Evolutionary conservation across 2,329 filamentous ascomycete species (phyloP).

Genomic region (Colletotrichum orchidophilum): DNA sequence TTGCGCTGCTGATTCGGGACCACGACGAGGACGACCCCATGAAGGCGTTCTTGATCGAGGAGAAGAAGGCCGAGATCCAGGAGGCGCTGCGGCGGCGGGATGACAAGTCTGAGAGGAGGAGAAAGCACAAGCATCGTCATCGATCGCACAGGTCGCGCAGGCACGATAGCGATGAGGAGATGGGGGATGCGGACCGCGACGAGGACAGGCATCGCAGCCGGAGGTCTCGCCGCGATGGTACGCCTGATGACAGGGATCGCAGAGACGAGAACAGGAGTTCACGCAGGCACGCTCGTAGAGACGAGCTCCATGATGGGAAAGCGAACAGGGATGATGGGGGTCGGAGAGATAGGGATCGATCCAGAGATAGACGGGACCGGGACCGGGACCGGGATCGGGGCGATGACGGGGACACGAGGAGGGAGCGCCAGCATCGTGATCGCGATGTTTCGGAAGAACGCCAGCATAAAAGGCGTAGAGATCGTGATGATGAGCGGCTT

Average conservation of each 20-base stretch:
- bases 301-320: slow-evolving; percentile 42
- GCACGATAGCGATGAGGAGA: slow-evolving; percentile 40
- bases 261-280: slow-evolving; percentile 37
- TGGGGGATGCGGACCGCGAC: slow-evolving; percentile 41
- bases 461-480: slow-evolving; percentile 22
- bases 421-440: slow-evolving; percentile 41
- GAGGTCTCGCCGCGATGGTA: slow-evolving; percentile 51
- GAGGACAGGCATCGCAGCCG: slow-evolving; percentile 40
- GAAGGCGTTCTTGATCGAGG: slow-evolving; percentile 88
- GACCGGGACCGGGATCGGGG: slow-evolving; percentile 38
- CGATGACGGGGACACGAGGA: slow-evolving; percentile 33
- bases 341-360: slow-evolving; percentile 38
- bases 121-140: slow-evolving; percentile 58
- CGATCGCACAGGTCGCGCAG: slow-evolving; percentile 54
- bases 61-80: slow-evolving; percentile 90
- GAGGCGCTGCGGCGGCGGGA: slow-evolving; percentile 68
- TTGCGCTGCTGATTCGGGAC: slow-evolving; percentile 77
- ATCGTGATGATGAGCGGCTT: slow-evolving; percentile 36
- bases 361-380: slow-evolving; percentile 34
- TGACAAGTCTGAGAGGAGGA: slow-evolving; percentile 59
- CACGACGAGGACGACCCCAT: slow-evolving; percentile 98
- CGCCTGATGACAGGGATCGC: slow-evolving; percentile 40
- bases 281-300: slow-evolving; percentile 39
- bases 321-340: slow-evolving; percentile 40
- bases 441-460: slow-evolving; percentile 43